Percentiles rank a stretch among this genome's conserved stretches.
These are phyloP conservation scores for Carex cristatella DNA, from an alignment of 176 grass and related monocot species.

Conservation along the genomic window DNA sequence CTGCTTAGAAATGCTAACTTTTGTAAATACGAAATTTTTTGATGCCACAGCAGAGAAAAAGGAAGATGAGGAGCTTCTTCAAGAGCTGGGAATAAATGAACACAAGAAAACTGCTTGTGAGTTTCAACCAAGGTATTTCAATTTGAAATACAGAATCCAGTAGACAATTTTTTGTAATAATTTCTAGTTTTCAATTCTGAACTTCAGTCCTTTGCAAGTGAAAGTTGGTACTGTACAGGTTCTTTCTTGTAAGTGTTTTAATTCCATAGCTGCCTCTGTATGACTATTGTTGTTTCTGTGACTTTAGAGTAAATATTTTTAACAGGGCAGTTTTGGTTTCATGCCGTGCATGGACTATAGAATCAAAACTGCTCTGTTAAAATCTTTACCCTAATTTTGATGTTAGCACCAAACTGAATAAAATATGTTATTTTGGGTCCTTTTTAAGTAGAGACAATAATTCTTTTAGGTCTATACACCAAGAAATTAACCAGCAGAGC, in stretches of 20 bases:
- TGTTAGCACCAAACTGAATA: not conserved
- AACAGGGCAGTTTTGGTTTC: too few relatives aligned
- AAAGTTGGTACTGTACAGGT: not conserved
- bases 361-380: too few relatives aligned
- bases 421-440: not conserved
- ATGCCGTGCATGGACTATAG: too few relatives aligned
- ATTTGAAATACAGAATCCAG: not conserved
- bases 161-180: not conserved
- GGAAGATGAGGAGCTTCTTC: not conserved
- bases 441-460: not conserved
- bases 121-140: constrained; percentile 14
- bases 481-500: not conserved
- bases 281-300: not conserved
- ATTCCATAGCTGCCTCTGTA: not conserved
- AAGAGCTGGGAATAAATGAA: not conserved
- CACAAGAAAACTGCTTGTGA: not conserved
- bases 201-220: not conserved
- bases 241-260: not conserved
- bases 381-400: too few relatives aligned
- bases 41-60: not conserved
- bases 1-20: not conserved
- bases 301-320: not conserved
- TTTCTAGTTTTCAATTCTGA: not conserved
- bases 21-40: not conserved
- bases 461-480: not conserved